Percentiles rank a stretch among this genome's conserved stretches.
phyloP scores from a whole-genome alignment of 164 flowering plant species.

The Kingdonia uniflora region DNA sequence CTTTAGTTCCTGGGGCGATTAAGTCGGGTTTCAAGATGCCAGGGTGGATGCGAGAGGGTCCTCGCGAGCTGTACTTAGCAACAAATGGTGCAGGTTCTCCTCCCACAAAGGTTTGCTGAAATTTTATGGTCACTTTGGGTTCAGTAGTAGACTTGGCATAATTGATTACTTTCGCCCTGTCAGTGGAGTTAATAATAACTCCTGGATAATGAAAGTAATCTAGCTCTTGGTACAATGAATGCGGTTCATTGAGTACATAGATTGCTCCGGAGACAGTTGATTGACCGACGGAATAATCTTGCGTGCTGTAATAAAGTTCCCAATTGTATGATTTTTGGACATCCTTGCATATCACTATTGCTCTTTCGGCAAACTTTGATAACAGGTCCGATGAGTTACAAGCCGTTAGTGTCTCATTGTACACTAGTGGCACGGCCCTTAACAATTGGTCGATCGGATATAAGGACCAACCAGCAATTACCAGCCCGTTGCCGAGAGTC shows the following conservation, averaged over 20 bases:
- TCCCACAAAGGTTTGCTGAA: conserved; percentile 4
- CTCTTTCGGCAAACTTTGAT: neutral
- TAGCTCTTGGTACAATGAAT: neutral
- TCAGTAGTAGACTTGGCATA: conserved; percentile 3
- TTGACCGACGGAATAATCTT: neutral
- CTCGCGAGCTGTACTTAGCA: conserved; percentile 8
- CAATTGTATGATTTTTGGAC: neutral
- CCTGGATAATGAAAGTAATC: conserved; percentile 2
- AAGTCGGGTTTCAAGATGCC: conserved; percentile 54
- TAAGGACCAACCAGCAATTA: neutral
- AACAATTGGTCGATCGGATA: neutral
- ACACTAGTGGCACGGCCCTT: conserved; percentile 3
- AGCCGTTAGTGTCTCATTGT: neutral
- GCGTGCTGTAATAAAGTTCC: too few relatives aligned
- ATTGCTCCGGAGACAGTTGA: conserved; percentile 3
- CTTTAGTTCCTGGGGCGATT: conserved; percentile 17
- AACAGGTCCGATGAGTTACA: conserved; percentile 3
- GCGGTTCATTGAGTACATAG: conserved; percentile 1
- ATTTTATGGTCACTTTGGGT: conserved; percentile 11
- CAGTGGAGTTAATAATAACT: neutral
- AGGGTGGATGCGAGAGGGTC: conserved; percentile 9
- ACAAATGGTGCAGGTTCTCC: conserved; percentile 9
- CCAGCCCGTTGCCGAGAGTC: neutral
- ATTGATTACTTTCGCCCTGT: conserved; percentile 4
- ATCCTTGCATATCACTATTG: conserved; percentile 6